Conservation (phyloP, 495 filamentous ascomycete genomes). For the Penicillium steckii region DNA sequence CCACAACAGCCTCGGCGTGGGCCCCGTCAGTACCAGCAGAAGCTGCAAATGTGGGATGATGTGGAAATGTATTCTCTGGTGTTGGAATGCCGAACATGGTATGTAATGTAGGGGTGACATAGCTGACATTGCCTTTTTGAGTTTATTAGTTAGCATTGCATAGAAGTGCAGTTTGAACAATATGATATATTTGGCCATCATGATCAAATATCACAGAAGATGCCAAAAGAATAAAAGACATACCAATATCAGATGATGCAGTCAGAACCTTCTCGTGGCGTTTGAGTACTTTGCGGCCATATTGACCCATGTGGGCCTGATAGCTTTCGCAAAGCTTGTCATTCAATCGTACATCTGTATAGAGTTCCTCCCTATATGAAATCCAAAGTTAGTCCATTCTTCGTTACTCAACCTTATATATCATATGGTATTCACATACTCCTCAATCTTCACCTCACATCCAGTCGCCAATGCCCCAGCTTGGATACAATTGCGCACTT, state of each 20-base stretch:
- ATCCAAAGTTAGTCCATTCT: neutral
- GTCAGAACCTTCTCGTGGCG: constrained; percentile 47
- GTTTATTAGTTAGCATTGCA: neutral
- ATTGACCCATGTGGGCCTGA: constrained; percentile 48
- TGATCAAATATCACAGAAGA: too few species aligned
- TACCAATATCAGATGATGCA: constrained; percentile 56
- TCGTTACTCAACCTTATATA: neutral
- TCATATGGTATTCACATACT: constrained; percentile 19
- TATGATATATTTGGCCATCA: too few species aligned
- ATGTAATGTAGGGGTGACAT: constrained; percentile 61
- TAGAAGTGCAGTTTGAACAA: too few species aligned
- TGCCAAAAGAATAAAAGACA: too few species aligned
- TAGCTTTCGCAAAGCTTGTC: constrained; percentile 54
- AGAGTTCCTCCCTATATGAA: constrained; percentile 37
- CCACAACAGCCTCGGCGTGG: constrained; percentile 50
- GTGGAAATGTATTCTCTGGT: constrained; percentile 47
- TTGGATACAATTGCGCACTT: constrained; percentile 56
- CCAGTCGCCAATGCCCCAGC: constrained; percentile 62
- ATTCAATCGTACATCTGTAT: constrained; percentile 62
- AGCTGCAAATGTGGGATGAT: constrained; percentile 59
- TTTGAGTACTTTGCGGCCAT: constrained; percentile 46
- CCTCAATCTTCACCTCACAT: constrained; percentile 48
- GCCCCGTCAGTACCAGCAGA: constrained; percentile 54
- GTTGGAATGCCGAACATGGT: constrained; percentile 55
- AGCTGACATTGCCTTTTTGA: constrained; percentile 57